A percentile compares a stretch with the other conserved stretches of the same genome.
Evolutionary conservation across 495 filamentous ascomycete genomes (phyloP).

Genomic region (Xylaria telfairii): DNA sequence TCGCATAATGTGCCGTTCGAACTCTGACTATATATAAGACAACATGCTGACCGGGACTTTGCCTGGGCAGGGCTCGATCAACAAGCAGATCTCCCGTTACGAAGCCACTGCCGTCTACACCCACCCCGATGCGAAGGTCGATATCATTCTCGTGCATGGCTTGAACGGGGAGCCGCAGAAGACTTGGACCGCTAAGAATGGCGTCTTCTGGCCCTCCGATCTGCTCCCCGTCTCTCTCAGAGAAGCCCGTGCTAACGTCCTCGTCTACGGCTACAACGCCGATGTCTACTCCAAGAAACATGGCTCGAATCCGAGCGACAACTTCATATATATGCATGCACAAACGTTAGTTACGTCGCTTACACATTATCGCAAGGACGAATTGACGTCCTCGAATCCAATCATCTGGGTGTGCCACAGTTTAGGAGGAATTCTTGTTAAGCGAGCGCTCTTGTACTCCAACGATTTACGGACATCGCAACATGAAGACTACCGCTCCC

Average conservation of each 20-base stretch:
- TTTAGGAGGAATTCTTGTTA: conserved; percentile 81
- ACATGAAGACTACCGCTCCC: conserved; percentile 74
- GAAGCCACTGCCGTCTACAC: conserved; percentile 73
- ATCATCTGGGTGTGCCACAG: conserved; percentile 89
- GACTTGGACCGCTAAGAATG: conserved; percentile 74
- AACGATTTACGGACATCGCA: conserved; percentile 67
- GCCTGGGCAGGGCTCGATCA: conserved; percentile 50
- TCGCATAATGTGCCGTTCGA: conserved; percentile 6
- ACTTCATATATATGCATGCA: conserved; percentile 83
- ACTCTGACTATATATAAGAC: background rate
- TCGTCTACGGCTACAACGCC: conserved; percentile 87
- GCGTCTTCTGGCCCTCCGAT: conserved; percentile 78
- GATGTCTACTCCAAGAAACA: conserved; percentile 65
- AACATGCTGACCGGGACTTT: conserved; percentile 29
- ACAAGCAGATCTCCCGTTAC: conserved; percentile 65
- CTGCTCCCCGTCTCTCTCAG: conserved; percentile 71
- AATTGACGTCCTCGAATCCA: conserved; percentile 63
- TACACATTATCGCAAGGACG: conserved; percentile 58
- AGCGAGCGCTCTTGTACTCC: conserved; percentile 66
- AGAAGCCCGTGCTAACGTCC: conserved; percentile 67
- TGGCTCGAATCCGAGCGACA: conserved; percentile 59
- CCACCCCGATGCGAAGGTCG: conserved; percentile 64
- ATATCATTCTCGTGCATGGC: conserved; percentile 82
- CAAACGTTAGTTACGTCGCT: conserved; percentile 75
- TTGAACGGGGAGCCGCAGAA: conserved; percentile 78